These are phyloP conservation scores for Suillus discolor DNA, from an alignment of 768 basidiomycete genomes.

Conservation along the genomic window DNA sequence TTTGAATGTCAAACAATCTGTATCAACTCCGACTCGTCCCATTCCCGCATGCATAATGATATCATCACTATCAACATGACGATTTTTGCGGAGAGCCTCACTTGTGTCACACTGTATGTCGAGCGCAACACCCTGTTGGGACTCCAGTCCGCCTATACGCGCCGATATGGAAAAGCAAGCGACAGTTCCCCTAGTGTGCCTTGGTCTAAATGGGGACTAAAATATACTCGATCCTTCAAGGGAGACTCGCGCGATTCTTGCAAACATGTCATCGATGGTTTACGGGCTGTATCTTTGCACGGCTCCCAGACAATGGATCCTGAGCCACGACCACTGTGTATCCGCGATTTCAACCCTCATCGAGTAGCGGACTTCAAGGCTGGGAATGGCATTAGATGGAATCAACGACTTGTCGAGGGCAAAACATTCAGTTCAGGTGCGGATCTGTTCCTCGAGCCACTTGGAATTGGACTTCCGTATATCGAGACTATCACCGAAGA, in stretches of 20 bases:
- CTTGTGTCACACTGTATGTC: too few species aligned
- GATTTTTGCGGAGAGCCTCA: too few species aligned
- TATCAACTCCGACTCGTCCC: too few species aligned
- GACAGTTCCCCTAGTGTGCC: too few species aligned
- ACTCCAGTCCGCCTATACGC: too few species aligned
- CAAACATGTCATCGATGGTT: neutral
- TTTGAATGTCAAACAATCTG: too few species aligned
- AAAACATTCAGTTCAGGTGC: neutral
- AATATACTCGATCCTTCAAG: neutral
- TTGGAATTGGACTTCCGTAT: neutral
- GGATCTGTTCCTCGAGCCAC: neutral
- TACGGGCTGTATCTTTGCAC: neutral
- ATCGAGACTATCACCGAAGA: neutral
- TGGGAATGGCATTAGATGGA: neutral
- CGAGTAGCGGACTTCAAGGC: neutral
- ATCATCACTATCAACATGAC: too few species aligned
- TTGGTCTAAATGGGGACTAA: neutral
- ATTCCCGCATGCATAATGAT: too few species aligned
- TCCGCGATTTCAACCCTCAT: conserved; percentile 1
- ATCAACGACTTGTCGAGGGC: neutral
- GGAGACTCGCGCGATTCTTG: neutral
- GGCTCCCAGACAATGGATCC: neutral
- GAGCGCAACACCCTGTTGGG: too few species aligned
- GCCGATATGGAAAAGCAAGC: too few species aligned
- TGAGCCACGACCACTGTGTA: neutral